Conservation (phyloP, 2,329 filamentous ascomycete species). For the Sarocladiaceae sp. region DNA sequence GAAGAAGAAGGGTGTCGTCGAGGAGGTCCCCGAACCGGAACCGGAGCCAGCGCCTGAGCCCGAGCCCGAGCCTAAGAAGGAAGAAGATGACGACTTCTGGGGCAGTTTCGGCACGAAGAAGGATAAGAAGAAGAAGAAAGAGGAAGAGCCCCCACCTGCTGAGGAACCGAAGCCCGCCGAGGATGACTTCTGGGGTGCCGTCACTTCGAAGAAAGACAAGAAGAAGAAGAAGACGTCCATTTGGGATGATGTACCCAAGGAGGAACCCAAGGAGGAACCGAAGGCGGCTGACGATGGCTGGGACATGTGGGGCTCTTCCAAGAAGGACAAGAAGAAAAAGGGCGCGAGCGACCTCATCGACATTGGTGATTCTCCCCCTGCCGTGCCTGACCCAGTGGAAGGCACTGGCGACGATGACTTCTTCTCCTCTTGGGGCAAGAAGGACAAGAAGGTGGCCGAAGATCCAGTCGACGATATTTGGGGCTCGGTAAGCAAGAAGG, state of each 20-base stretch:
- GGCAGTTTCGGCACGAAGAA: slow-evolving; percentile 20
- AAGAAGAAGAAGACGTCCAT: slow-evolving; percentile 20
- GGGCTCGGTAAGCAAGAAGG: slow-evolving; percentile 18
- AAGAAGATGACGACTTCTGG: slow-evolving; percentile 19
- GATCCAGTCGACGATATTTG: slow-evolving; percentile 23
- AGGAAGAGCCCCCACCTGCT: slow-evolving; percentile 14
- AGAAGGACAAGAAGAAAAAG: slow-evolving; percentile 35
- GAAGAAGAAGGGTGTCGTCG: slow-evolving; percentile 16
- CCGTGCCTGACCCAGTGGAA: slow-evolving; percentile 23
- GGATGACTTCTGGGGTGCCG: slow-evolving; percentile 15
- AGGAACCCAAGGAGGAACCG: slow-evolving; percentile 14
- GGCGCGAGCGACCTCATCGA: slow-evolving; percentile 29
- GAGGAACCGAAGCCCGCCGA: slow-evolving; percentile 14
- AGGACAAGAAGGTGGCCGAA: slow-evolving; percentile 40
- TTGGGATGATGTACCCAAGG: slow-evolving; percentile 15
- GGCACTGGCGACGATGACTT: slow-evolving; percentile 41
- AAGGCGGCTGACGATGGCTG: slow-evolving; percentile 15
- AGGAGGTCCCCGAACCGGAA: slow-evolving; percentile 11
- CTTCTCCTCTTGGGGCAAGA: slow-evolving; percentile 50
- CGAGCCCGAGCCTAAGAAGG: slow-evolving; percentile 7
- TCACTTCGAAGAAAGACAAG: slow-evolving; percentile 24
- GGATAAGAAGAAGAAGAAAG: slow-evolving; percentile 23
- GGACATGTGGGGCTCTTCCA: slow-evolving; percentile 19
- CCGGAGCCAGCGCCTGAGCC: background rate
- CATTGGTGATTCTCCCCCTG: slow-evolving; percentile 24